Evolutionary conservation across 2,329 filamentous ascomycete species (phyloP), one percentile per base, ranked within the genome.

Genomic region (Ophiostoma piceae): DNA sequence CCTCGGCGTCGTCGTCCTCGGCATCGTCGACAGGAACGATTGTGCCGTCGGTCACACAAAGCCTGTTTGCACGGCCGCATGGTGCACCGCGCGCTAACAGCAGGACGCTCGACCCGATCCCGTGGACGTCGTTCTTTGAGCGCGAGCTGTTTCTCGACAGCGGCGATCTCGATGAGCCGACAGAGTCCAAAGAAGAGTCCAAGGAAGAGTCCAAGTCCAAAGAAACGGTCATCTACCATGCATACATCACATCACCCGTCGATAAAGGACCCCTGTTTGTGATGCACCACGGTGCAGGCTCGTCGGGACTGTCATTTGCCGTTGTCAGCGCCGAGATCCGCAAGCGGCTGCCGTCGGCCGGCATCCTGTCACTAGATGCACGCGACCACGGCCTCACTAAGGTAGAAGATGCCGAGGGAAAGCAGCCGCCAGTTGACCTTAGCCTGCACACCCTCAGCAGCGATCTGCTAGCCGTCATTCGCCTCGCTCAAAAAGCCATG

Each of bases 21-120:
- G 89, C 92, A 51, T 96, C 94, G 3, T 97, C 94, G 1, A 92
- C 93, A 3, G 93, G 94, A 35, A 98, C 94, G n/a, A 85, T 98
- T 72, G 90, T 92, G 73, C 92, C 94, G 0, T 91, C 91, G 4
- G 86, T 87, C 7, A 90, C 86, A 74, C 87, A 89, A 74, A 89
- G 89, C 72, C 82, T 93, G 57, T 92, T 93, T 80, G 90, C 90
- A 71, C 85, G 89, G 74, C 87, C 89, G 66, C 84, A 86, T 80
- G 85, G 88, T 35, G 51, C 22, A 8, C 47, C 68, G 1, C 60
- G 83, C 72, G 83, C 85, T 67, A 82, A 85, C 72, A 82, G 85
- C 67, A 83, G 86, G 69, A 84, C 86, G 2, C 78, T 88, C 70
- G 86, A 90, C 65, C 88, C 89, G 70, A 86, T 92, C 29, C 86